Conservation (phyloP, 2,329 filamentous ascomycete genomes). For the Trichoderma semiorbis region DNA sequence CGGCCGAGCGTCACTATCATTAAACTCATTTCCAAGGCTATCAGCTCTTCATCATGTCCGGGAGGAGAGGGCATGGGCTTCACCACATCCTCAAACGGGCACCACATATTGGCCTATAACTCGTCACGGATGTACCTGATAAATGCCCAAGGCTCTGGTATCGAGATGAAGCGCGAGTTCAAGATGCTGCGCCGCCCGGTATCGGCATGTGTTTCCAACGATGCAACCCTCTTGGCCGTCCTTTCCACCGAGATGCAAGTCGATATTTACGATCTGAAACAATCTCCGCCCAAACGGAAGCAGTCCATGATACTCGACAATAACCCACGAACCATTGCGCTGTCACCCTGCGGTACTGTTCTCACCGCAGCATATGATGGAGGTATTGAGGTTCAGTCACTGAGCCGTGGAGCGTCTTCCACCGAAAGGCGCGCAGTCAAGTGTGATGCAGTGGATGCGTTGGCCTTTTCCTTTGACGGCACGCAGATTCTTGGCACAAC, state of each 20-base stretch:
- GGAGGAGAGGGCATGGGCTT: constrained; percentile 85
- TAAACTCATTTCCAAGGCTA: constrained; percentile 78
- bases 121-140: constrained; percentile 81
- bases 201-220: constrained; percentile 74
- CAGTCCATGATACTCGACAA: constrained; percentile 76
- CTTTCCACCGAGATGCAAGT: constrained; percentile 79
- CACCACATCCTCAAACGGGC: constrained; percentile 70
- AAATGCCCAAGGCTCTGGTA: constrained; percentile 57
- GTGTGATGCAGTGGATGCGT: constrained; percentile 69
- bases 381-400: constrained; percentile 81
- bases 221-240: constrained; percentile 73
- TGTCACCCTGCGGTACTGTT: constrained; percentile 78
- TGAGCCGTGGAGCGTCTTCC: constrained; percentile 59
- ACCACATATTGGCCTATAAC: constrained; percentile 74
- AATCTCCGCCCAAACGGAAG: constrained; percentile 63
- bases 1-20: constrained; percentile 68
- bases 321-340: constrained; percentile 70
- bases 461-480: constrained; percentile 74
- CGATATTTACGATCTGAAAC: constrained; percentile 73
- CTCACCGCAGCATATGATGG: constrained; percentile 81
- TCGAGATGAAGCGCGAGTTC: constrained; percentile 70
- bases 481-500: constrained; percentile 77
- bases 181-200: constrained; percentile 74
- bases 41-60: constrained; percentile 78
- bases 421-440: constrained; percentile 74